Evolutionary conservation across 164 flowering plant genomes (phyloP), one percentile per base, ranked within the genome.

Genomic region (Umbilicus rupestris): DNA sequence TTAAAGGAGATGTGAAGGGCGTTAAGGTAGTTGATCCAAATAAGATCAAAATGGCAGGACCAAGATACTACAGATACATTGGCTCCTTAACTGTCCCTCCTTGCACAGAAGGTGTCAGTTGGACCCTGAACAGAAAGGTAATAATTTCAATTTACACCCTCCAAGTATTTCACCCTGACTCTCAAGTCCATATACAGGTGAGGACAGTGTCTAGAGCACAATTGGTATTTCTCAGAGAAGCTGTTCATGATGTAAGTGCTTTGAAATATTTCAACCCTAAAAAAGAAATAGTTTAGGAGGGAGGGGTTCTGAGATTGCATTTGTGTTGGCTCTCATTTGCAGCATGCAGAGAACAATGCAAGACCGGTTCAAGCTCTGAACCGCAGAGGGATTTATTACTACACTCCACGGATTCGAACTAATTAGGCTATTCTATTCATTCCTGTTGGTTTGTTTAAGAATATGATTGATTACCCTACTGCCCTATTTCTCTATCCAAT

Each of bases 21-120:
- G 2, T 50, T 50, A 50, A 50, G 57, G 29, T 50, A 12, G 57
- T 50, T 14, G 57, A 50, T 50, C 57, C 57, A 29, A 77, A 81
- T 50, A 73, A 78, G 10, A 79, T 89, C 22, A 78, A 80, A 63
- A 69, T 79, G 35, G 85, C 83, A 6, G 77, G 83, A 72, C 72
- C 80, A 69, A 77, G 74, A 57, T 85, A 85, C 39, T 84, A 79
- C 78, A 76, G 89, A 79, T 87, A 85, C 69, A 68, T 78, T 39
- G 92, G 96, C n/a, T 86, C 96, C 37, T 87, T 87, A 26, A 85
- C 92, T 6, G 73, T 74, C 65, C 92, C 96, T 15, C 96, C 96
- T 7, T 88, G 96, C 76, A 81, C 88, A 1, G 87, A 88, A 60
- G 88, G 88, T 17, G 81, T 84, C 35, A 65, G 80, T 55, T 87